phyloP scores from a whole-genome alignment of 768 basidiomycete species.

The Tylopilus cervinicoccineus region DNA sequence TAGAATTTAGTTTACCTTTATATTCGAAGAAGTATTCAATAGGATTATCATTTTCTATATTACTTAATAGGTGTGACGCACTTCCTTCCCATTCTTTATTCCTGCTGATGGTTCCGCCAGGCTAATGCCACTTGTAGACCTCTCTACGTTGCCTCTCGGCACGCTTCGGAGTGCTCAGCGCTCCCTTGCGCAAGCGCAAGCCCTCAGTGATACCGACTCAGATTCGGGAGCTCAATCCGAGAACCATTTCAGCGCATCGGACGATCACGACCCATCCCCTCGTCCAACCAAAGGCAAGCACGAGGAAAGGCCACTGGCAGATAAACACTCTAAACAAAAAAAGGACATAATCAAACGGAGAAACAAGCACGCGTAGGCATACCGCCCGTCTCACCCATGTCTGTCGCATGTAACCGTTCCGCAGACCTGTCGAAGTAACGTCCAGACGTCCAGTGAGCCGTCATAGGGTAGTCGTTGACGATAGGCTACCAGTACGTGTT shows the following conservation, averaged over 20 bases:
- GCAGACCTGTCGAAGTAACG: slow-evolving; percentile 75
- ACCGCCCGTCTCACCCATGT: neutral
- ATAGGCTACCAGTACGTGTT: slow-evolving; percentile 53
- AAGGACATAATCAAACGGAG: slow-evolving; percentile 55
- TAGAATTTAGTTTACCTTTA: too few relatives aligned
- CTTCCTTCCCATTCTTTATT: too few relatives aligned
- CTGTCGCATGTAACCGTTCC: neutral
- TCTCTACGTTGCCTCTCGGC: slow-evolving; percentile 60
- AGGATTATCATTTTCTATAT: too few relatives aligned
- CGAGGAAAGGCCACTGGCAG: slow-evolving; percentile 37
- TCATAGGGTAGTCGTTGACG: slow-evolving; percentile 63
- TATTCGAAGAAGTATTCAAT: too few relatives aligned
- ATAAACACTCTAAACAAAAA: slow-evolving; percentile 40
- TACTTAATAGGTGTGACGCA: too few relatives aligned
- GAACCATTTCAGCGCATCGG: slow-evolving; percentile 1
- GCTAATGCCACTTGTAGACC: too few relatives aligned
- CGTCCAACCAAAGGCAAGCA: slow-evolving; percentile 22
- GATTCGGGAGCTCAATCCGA: slow-evolving; percentile 27
- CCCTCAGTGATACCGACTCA: slow-evolving; percentile 38
- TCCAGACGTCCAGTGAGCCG: slow-evolving; percentile 85
- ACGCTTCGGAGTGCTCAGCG: slow-evolving; percentile 62
- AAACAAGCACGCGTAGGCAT: slow-evolving; percentile 83
- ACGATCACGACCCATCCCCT: slow-evolving; percentile 10
- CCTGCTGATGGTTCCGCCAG: too few relatives aligned
- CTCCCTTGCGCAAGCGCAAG: slow-evolving; percentile 42